These are phyloP conservation scores for Boletus rubescentipes DNA, from an alignment of 768 basidiomycete genomes.

Conservation along the genomic window DNA sequence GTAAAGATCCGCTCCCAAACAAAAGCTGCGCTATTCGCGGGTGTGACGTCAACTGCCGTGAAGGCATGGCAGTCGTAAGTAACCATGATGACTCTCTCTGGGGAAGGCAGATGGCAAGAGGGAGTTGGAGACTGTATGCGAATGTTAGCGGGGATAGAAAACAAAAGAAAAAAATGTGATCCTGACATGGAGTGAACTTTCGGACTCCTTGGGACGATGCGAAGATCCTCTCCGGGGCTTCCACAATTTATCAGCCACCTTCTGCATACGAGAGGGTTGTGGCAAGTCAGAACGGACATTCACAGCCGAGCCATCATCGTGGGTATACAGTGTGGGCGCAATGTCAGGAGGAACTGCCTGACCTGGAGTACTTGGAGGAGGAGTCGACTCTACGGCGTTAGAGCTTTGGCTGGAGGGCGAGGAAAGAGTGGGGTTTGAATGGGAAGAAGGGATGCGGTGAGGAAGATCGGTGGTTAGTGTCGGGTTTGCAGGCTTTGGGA, in stretches of 20 bases:
- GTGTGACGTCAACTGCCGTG: conserved; percentile 68
- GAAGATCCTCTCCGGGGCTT: conserved; percentile 30
- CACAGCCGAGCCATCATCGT: conserved; percentile 35
- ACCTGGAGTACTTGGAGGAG: conserved; percentile 67
- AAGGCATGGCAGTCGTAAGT: conserved; percentile 78
- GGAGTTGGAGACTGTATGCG: conserved; percentile 30
- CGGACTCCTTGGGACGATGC: conserved; percentile 27
- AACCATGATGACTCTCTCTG: conserved; percentile 53
- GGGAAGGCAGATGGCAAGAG: conserved; percentile 31
- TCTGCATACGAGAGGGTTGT: conserved; percentile 33
- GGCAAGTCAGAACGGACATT: conserved; percentile 31
- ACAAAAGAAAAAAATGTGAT: conserved; percentile 3
- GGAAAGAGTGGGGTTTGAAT: conserved; percentile 57
- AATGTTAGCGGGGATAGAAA: conserved; percentile 10
- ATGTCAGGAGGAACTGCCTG: conserved; percentile 44
- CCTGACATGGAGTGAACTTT: conserved; percentile 27
- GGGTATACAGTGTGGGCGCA: conserved; percentile 38
- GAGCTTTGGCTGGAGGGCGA: conserved; percentile 72
- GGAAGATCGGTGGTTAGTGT: conserved; percentile 40
- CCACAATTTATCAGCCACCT: conserved; percentile 30
- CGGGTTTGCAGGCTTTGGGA: conserved; percentile 19
- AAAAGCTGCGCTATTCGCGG: conserved; percentile 60
- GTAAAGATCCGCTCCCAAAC: conserved; percentile 81
- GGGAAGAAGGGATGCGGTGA: conserved; percentile 35
- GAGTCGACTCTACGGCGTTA: conserved; percentile 61